Evolutionary conservation across 2,329 filamentous ascomycete genomes (phyloP), one percentile per base, ranked within the genome.

Genomic region (Xylaria multiplex): DNA sequence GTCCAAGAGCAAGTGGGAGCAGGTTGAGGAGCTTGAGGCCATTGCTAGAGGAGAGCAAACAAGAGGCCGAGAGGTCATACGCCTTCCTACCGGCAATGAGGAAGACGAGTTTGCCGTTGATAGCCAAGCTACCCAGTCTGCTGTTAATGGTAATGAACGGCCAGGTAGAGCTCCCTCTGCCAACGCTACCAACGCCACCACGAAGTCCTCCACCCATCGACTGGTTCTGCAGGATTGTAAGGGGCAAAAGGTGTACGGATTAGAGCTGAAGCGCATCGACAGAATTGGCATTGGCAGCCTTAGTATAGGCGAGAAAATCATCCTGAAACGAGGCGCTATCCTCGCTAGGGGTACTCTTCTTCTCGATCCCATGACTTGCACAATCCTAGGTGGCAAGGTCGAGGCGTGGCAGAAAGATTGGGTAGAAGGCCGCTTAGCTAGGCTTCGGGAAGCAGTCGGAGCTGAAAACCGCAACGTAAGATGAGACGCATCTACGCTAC

Each of bases 371-470:
- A 81, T 81, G 2, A 88, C 79, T 63, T 90, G 88, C 60, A 84
- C 86, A n/a, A 75, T 97, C 2, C 79, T 97, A n/a, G 96, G 96
- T 1, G 96, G 96, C 0, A 96, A 92, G 80, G 86, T 98, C 50
- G 93, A 97, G 61, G 83, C 82, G 0, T 87, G 93, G 84, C 92
- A 98, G 75, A 90, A 88, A 75, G 84, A 84, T 7, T 98, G 95
- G 95, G 84, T 84, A 53, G 87, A 89, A 14, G 88, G 88, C 1
- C 85, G 92, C 69, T 89, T 97, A 77, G 85, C 84, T 55, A 86
- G 87, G 69, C 78, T 98, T 66, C 89, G 88, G 75, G 85, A 86
- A 57, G 86, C 84, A 13, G 85, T 90, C 19, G 82, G 83, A 22
- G 76, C 73, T 45, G 76, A 76, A 40, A 61, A 16, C 37, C 64